These are phyloP conservation scores for Haematococcus lacustris DNA, from an alignment of 139 green algal genomes.

Conservation along the genomic window DNA sequence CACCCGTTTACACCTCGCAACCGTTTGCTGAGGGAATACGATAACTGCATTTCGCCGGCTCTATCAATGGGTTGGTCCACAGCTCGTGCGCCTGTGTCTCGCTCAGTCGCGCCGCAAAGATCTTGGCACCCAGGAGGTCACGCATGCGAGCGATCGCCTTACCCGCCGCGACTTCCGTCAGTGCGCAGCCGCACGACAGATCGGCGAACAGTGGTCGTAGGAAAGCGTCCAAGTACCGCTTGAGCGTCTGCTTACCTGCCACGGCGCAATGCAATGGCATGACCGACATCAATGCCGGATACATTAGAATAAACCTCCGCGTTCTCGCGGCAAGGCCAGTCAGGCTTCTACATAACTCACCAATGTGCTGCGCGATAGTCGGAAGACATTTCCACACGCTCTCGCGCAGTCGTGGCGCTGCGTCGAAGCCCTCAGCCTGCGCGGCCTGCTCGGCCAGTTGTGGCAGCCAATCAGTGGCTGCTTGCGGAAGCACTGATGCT, in stretches of 20 bases:
- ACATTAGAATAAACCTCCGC: no score
- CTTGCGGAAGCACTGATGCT: neutral
- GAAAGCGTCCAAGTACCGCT: neutral
- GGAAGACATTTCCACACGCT: neutral
- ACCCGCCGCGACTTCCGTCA: neutral
- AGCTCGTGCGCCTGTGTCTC: neutral
- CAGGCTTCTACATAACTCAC: no score
- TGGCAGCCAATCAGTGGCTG: neutral
- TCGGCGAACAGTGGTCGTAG: neutral
- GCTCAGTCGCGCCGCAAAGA: neutral
- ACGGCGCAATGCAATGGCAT: no score
- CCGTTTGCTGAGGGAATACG: no score
- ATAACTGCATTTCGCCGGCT: no score
- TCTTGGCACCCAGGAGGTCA: neutral
- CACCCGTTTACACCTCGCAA: no score
- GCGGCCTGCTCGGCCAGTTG: neutral
- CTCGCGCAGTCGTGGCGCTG: neutral
- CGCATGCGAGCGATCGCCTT: neutral
- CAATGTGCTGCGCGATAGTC: conserved; percentile 26
- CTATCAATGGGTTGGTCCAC: neutral
- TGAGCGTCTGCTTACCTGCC: neutral
- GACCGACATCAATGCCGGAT: no score
- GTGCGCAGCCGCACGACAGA: neutral
- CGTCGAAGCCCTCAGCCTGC: neutral
- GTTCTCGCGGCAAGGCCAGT: no score